Evolutionary conservation across 345 rosid genomes (phyloP), one percentile per base, ranked within the genome.

Genomic region (Eucalyptus erythrocorys): DNA sequence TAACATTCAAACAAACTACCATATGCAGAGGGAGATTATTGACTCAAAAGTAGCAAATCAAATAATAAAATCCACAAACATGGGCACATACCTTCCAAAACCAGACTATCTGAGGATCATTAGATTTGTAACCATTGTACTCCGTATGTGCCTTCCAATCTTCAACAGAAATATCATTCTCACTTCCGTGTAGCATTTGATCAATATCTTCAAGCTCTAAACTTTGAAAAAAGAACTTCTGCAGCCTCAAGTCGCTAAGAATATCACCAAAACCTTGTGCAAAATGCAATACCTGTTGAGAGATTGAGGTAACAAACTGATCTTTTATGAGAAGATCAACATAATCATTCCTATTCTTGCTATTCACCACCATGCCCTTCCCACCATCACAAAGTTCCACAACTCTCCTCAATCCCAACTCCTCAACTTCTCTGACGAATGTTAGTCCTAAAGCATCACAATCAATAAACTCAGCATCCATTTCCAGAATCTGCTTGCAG

Each of bases 61-160:
- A 16, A 68, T 34, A 40, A 68, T 68, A 68, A 68, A 68, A 68
- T 68, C 11, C 81, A 68, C 22, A 34, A 68, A 34, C 81, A 68
- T 13, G 17, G 81, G 43, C 81, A 34, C 90, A 21, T 92, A 98
- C 99, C 98, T 96, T 92, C 99, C 99, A 98, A 91, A 98, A 96
- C 99, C 99, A 96, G 87, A 88, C 88, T 88, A 98, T 95, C 89
- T 95, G 97, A 89, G 94, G 93, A 90, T 97, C 98, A 12, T 91
- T 92, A 89, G 94, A 98, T 88, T 92, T 92, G 93, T 91, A 98
- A 64, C 99, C 98, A 89, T 92, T 95, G 90, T 96, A 98, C 87
- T 95, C 96, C 0, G 99, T 98, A 89, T 96, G 97, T 7, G 96
- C 96, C 92, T 91, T 96, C 99, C 99, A 98, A 68, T 95, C 99